Evolutionary conservation across 2,329 filamentous ascomycete species (phyloP), one percentile per base, ranked within the genome.

Genomic region (Calonectria pseudoreteaudii): DNA sequence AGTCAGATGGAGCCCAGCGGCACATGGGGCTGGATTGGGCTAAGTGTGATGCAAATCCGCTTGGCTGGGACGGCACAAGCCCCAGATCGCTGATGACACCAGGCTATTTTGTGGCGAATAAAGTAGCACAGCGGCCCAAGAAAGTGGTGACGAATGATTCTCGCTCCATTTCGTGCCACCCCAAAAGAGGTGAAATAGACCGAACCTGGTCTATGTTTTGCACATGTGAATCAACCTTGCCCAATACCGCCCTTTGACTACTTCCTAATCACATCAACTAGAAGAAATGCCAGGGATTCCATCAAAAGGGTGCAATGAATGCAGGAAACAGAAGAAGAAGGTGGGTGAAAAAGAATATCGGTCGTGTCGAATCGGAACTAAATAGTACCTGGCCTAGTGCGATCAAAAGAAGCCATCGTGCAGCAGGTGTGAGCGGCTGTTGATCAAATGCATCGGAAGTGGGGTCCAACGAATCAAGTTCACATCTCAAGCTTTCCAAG

Each of bases 311-410:
- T 89, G 87, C 73, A 85, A 88, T 58, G 86, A 82, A 18, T 89
- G 87, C 76, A 85, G 86, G 50, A 86, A 83, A 74, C 85, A 87
- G 72, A 89, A 88, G 84, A 89, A 89, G 81, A 89, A 88, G 85
- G 87, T 87, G 79, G n/a, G 78, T 60, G 34, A 3, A 26, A 18
- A 31, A 13, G 53, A 23, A 20, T n/a, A 26, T 49, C 36, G 18
- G 30, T n/a, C 49, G 10, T 2, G 31, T 38, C 28, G 18, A 28
- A 18, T 31, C 58, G 60, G 30, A 53, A 41, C 23, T 65, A n/a
- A 69, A 26, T 13, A 30, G 5, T 47, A 52, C 16, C 34, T 64
- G 26, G 60, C 11, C 41, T 49, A 88, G 87, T 89, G 87, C 72
- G 86, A 89, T 72, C 82, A 86, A 76, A 81, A 77, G 65, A 80